phyloP scores from a whole-genome alignment of 805 yeast genomes.

The Nakazawaea wyomingensis region DNA sequence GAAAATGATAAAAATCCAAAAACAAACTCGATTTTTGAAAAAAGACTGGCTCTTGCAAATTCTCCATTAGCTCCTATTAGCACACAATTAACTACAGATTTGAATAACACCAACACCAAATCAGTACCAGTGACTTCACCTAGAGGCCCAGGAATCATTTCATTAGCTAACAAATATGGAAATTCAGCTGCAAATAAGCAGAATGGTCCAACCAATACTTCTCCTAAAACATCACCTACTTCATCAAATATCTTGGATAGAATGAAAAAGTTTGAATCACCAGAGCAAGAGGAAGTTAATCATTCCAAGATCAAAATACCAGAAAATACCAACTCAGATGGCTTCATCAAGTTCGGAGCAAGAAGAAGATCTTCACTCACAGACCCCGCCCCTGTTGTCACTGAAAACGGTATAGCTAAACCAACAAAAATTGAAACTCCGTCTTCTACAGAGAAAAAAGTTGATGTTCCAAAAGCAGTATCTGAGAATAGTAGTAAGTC shows the following conservation, averaged over 20 bases:
- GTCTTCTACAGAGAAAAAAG: neutral
- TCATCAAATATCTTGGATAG: conserved; percentile 9
- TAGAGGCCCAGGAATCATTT: conserved; percentile 19
- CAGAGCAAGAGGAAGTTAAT: conserved; percentile 13
- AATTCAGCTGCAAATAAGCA: conserved; percentile 17
- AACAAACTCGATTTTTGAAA: neutral
- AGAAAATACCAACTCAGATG: conserved; percentile 21
- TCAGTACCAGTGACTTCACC: neutral
- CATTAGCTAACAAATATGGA: conserved; percentile 26
- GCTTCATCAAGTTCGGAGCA: conserved; percentile 27
- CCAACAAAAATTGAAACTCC: neutral
- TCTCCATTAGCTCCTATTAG: conserved; percentile 8
- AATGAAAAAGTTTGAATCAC: conserved; percentile 13
- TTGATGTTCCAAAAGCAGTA: neutral
- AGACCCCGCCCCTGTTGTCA: neutral
- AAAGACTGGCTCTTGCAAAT: conserved; percentile 2
- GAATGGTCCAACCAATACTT: conserved; percentile 16
- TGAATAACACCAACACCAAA: neutral
- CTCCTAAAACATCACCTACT: conserved; percentile 15
- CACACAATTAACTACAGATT: neutral
- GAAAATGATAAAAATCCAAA: neutral
- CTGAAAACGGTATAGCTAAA: neutral
- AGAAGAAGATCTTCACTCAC: conserved; percentile 19
- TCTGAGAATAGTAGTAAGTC: conserved; percentile 3
- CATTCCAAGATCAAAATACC: conserved; percentile 19